A percentile compares a stretch with the other conserved stretches of the same genome.
phyloP scores from a whole-genome alignment of 2,329 filamentous ascomycete species.

The Aspergillus brasiliensis region DNA sequence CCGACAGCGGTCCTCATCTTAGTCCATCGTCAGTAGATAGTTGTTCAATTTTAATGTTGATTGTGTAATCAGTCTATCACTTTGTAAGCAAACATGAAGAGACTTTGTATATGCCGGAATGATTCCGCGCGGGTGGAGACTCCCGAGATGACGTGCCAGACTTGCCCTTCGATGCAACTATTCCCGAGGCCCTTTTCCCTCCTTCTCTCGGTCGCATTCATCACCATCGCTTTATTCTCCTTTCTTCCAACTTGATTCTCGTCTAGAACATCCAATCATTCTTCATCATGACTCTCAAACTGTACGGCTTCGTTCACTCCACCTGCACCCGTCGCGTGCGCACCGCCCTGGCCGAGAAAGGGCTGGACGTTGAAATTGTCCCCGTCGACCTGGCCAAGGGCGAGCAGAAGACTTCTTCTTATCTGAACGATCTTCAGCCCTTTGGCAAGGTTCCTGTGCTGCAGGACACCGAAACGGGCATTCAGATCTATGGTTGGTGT shows the following conservation, averaged over 20 bases:
- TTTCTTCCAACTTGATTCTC: background rate
- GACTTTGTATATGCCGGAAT: background rate
- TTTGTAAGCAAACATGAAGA: background rate
- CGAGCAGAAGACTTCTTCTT: constrained; percentile 31
- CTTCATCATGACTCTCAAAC: constrained; percentile 32
- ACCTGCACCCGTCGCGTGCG: constrained; percentile 30
- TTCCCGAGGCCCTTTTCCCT: background rate
- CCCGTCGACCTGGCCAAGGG: constrained; percentile 24
- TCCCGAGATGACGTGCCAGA: background rate
- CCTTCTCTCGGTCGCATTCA: background rate
- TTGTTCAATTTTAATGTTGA: background rate
- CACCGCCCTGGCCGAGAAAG: constrained; percentile 32
- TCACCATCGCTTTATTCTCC: background rate
- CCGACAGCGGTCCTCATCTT: too few relatives aligned
- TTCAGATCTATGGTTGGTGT: constrained; percentile 22
- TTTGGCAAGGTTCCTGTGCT: constrained; percentile 42
- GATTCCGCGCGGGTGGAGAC: background rate
- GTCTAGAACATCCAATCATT: background rate
- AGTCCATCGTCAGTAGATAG: too few relatives aligned
- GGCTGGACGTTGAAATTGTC: constrained; percentile 30
- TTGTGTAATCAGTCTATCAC: background rate
- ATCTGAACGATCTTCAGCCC: constrained; percentile 30
- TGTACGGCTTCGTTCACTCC: constrained; percentile 30
- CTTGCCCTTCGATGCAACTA: too few relatives aligned
- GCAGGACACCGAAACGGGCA: constrained; percentile 35